These are phyloP conservation scores for Penicillium arizonense DNA, from an alignment of 495 filamentous ascomycete genomes.

Conservation along the genomic window DNA sequence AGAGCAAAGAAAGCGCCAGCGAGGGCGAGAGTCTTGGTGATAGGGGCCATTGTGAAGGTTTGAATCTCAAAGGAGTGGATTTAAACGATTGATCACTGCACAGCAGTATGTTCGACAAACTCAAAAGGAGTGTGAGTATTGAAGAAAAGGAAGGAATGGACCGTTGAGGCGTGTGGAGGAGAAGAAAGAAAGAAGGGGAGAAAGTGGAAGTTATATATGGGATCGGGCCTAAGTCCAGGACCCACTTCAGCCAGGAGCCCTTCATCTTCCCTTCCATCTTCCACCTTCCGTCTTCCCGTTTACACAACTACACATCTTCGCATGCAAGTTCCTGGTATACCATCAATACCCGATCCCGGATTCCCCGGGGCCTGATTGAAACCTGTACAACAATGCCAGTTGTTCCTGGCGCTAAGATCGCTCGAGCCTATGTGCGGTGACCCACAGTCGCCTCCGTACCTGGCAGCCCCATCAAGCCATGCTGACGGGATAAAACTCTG, in stretches of 20 bases:
- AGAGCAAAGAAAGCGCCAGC: conserved; percentile 40
- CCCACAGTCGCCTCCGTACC: background rate
- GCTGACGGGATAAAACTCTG: background rate
- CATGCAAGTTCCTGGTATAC: no score
- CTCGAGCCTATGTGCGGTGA: background rate
- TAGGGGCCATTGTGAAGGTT: conserved; percentile 37
- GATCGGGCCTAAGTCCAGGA: background rate
- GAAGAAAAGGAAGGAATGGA: conserved; percentile 17
- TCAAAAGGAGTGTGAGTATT: conserved; percentile 27
- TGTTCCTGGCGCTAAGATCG: no score
- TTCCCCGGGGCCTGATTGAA: no score
- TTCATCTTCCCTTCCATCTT: background rate
- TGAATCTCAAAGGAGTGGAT: conserved; percentile 12
- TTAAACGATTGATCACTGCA: conserved; percentile 32
- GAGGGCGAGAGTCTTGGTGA: conserved; percentile 43
- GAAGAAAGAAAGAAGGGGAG: conserved; percentile 4
- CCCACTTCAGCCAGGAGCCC: background rate
- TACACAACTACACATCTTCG: no score
- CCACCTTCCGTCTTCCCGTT: no score
- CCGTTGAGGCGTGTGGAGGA: conserved; percentile 9
- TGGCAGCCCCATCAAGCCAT: background rate
- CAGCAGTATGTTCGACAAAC: conserved; percentile 34
- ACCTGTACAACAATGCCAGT: no score
- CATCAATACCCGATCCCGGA: no score
- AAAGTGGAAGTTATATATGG: conserved; percentile 4